Conservation (phyloP, 148 eudicot genomes). For the Suaeda aralocaspica region DNA sequence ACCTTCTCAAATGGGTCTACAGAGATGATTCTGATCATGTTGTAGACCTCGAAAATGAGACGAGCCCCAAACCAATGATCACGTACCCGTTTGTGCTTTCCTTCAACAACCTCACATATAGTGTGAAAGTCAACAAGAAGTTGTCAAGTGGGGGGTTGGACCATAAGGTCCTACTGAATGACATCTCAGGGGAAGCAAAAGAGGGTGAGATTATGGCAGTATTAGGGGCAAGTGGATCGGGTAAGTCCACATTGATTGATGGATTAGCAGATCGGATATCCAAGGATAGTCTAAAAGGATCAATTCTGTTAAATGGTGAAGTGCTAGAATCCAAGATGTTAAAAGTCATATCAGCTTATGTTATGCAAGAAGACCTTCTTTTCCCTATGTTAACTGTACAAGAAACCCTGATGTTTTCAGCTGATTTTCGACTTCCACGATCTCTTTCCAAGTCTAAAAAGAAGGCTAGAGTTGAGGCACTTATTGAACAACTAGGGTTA, state of each 20-base stretch:
- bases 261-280: conserved; percentile 65
- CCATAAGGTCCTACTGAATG: conserved; percentile 46
- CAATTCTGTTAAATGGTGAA: conserved; percentile 57
- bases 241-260: conserved; percentile 79
- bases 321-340: conserved; percentile 57
- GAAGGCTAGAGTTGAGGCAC: conserved; percentile 59
- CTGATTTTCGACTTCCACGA: conserved; percentile 73
- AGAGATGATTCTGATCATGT: conserved; percentile 36
- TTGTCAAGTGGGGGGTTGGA: conserved; percentile 3
- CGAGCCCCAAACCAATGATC: neutral
- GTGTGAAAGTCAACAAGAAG: conserved; percentile 41
- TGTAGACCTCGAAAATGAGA: conserved; percentile 26
- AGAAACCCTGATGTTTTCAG: conserved; percentile 79
- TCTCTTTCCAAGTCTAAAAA: conserved; percentile 54
- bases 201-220: conserved; percentile 91
- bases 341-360: conserved; percentile 77
- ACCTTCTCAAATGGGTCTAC: conserved; percentile 48
- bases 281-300: conserved; percentile 59
- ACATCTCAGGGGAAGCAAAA: conserved; percentile 63
- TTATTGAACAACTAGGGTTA: conserved; percentile 73
- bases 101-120: conserved; percentile 60
- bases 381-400: conserved; percentile 88
- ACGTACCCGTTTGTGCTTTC: conserved; percentile 54
- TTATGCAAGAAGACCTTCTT: conserved; percentile 84
- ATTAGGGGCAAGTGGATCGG: conserved; percentile 89